Evolutionary conservation across 2,329 filamentous ascomycete genomes (phyloP).

Genomic region (Ceratocystis eucalypticola): DNA sequence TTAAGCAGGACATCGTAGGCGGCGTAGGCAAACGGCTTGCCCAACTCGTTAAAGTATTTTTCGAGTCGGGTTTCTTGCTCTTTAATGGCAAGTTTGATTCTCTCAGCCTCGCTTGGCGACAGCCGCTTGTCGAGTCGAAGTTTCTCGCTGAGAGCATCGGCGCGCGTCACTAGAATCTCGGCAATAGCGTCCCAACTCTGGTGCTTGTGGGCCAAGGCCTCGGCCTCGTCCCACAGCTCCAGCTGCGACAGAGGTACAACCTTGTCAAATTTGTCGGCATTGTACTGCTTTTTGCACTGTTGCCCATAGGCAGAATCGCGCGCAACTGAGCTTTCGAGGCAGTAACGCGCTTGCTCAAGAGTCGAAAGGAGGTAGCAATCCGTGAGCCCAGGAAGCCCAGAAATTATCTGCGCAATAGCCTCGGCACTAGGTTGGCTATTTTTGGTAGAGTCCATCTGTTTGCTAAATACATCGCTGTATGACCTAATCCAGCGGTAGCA

Average conservation of each 20-base stretch:
- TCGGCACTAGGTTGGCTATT: constrained; percentile 27
- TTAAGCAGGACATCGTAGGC: constrained; percentile 69
- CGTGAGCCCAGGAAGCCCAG: constrained; percentile 37
- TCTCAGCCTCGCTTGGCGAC: constrained; percentile 24
- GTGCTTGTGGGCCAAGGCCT: constrained; percentile 46
- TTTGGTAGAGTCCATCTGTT: constrained; percentile 25
- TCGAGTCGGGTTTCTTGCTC: constrained; percentile 35
- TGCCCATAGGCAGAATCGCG: constrained; percentile 32
- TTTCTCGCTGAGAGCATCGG: constrained; percentile 29
- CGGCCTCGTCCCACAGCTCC: constrained; percentile 44
- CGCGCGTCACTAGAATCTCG: constrained; percentile 41
- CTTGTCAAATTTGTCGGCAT: constrained; percentile 38
- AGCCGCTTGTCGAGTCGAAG: constrained; percentile 23
- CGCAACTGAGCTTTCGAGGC: constrained; percentile 32
- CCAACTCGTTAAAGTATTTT: constrained; percentile 48
- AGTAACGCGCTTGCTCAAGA: constrained; percentile 41
- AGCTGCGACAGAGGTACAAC: constrained; percentile 40
- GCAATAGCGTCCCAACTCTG: constrained; percentile 42
- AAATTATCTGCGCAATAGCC: constrained; percentile 34
- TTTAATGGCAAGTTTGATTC: constrained; percentile 28
- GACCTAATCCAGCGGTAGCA: constrained; percentile 42
- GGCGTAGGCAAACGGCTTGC: constrained; percentile 55
- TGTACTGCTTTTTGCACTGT: constrained; percentile 36
- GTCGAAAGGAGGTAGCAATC: constrained; percentile 43
- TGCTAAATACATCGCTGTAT: constrained; percentile 26